These are phyloP conservation scores for Kazachstania sp. DNA, from an alignment of 1,139 yeast genomes.

Conservation along the genomic window DNA sequence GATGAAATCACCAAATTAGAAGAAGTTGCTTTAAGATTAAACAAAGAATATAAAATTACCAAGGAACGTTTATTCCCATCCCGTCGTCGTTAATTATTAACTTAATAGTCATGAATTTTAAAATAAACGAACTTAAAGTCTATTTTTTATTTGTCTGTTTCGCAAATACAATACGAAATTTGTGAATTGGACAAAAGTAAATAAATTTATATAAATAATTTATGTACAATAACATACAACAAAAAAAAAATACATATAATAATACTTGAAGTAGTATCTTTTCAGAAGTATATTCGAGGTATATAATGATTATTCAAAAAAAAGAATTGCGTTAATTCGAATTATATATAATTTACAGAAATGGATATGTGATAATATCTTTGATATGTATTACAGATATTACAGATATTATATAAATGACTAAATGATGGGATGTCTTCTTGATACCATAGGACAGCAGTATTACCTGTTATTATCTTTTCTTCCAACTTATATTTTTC, in stretches of 20 bases:
- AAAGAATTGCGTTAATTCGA: neutral
- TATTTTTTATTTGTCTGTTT: slow-evolving; percentile 4
- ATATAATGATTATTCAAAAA: neutral
- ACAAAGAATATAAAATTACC: slow-evolving; percentile 55
- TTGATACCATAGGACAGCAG: no score
- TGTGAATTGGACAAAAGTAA: neutral
- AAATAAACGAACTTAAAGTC: neutral
- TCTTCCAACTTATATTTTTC: neutral
- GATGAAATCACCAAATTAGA: slow-evolving; percentile 81
- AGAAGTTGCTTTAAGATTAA: slow-evolving; percentile 77
- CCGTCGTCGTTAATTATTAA: slow-evolving; percentile 13
- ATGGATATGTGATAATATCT: neutral
- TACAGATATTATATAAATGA: neutral
- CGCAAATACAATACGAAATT: slow-evolving; percentile 1
- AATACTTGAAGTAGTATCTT: neutral
- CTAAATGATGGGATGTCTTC: neutral
- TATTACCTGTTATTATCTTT: neutral
- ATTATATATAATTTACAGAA: neutral
- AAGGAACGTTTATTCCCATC: slow-evolving; percentile 29
- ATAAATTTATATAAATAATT: slow-evolving; percentile 4
- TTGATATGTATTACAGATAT: neutral
- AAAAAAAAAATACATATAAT: slow-evolving; percentile 1
- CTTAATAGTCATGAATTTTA: neutral
- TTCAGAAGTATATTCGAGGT: neutral
- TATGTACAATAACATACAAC: slow-evolving; percentile 4